phyloP scores from a whole-genome alignment of 148 eudicot genomes.

The Nepenthes gracilis region DNA sequence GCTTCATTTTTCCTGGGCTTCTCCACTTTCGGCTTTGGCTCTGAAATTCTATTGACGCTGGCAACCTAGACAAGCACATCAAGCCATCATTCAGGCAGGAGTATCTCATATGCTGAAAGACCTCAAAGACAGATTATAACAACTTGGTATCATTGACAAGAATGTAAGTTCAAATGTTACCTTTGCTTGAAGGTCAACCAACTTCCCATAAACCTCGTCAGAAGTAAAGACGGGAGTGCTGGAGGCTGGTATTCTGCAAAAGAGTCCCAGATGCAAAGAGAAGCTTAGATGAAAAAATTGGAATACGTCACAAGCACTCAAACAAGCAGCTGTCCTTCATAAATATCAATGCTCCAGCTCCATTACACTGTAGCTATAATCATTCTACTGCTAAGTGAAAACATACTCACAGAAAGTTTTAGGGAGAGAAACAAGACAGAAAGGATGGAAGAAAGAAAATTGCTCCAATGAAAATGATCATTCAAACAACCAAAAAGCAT shows the following conservation, averaged over 20 bases:
- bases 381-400: no score
- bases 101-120: background rate
- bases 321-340: background rate
- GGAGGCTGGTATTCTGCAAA: slow-evolving; percentile 46
- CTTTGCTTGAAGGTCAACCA: slow-evolving; percentile 70
- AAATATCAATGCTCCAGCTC: no score
- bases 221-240: slow-evolving; percentile 63
- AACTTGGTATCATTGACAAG: background rate
- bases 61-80: slow-evolving; percentile 34
- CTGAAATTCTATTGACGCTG: slow-evolving; percentile 59
- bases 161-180: slow-evolving; percentile 17
- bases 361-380: no score
- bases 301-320: background rate
- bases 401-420: no score
- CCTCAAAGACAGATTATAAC: background rate
- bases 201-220: slow-evolving; percentile 58
- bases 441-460: no score
- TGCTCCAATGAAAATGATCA: background rate
- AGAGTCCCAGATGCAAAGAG: background rate
- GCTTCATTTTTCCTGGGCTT: slow-evolving; percentile 67
- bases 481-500: background rate
- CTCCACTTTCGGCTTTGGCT: slow-evolving; percentile 88
- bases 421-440: no score
- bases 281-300: background rate
- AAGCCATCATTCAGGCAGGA: background rate